Evolutionary conservation across 163 green algal genomes (phyloP), one percentile per base, ranked within the genome.

Genomic region (Volvox carteri): DNA sequence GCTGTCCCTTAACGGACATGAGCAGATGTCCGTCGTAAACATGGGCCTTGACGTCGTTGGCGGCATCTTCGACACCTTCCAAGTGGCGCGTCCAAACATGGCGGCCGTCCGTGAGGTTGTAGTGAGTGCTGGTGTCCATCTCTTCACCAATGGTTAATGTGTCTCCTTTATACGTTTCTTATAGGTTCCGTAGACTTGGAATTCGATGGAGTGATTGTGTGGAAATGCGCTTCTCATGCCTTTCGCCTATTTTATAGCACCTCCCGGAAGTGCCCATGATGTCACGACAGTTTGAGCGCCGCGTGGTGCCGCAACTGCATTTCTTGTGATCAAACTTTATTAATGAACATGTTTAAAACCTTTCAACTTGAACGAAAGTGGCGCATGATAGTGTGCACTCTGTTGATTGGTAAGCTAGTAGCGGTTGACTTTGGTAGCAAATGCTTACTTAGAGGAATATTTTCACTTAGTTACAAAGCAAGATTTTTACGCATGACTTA

Each of bases 1-100:
- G 46, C 44, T 87, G 2, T 30, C 80, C 80, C 33, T 54, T 68
- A 6, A 87, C 19, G 16, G 9, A 42, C 4, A 87, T 70, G 3
- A 87, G 44, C 44, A 87, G 80, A 1, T 54, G 65, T 12, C 80
- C 80, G 28, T 79, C 65, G 35, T 79, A 67, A 4, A 87, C 80
- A 11, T 48, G 35, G 30, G 70, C 80, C 65, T 85, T 85, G 77
- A 85, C 37, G 56, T 85, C 60, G n/a, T 42, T 33, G 14, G 79
- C 60, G 23, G 79, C 56, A 4, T 75, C 39, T 21, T 30, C 48
- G 37, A 86, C 58, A 39, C 78, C 54, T 16, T 86, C 23, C 23
- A 86, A 41, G 58, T 44, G 58, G 7, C 78, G 78, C 28, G 48
- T 65, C 78, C 78, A 86, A 23, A 44, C 23, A 18, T 86, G 78